A percentile compares a stretch with the other conserved stretches of the same genome.
phyloP scores from a whole-genome alignment of 1,284 basidiomycete species.

The Heterobasidion occidentale region DNA sequence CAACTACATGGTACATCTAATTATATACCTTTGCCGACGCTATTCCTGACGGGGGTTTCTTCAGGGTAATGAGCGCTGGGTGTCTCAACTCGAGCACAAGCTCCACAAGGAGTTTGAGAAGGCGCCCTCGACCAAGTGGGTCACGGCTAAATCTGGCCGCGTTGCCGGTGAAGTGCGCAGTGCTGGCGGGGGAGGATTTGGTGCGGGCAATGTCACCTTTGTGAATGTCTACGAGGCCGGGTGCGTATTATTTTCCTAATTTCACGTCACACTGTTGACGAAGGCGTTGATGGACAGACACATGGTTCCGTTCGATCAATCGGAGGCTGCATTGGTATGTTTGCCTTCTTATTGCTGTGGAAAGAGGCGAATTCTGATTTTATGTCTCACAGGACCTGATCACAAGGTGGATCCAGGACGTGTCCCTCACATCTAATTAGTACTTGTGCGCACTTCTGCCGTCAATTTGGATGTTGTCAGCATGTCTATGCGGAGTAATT shows the following conservation, averaged over 20 bases:
- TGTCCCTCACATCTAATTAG: conserved; percentile 23
- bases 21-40: conserved; percentile 16
- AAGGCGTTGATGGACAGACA: conserved; percentile 38
- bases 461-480: background rate
- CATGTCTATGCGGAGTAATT: no score
- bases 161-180: conserved; percentile 31
- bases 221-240: conserved; percentile 46
- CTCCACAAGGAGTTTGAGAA: conserved; percentile 57
- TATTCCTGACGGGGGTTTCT: background rate
- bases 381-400: conserved; percentile 33
- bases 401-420: conserved; percentile 42
- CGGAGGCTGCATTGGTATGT: conserved; percentile 54
- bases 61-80: conserved; percentile 69
- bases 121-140: conserved; percentile 38
- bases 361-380: background rate
- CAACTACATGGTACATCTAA: conserved; percentile 54
- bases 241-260: conserved; percentile 18
- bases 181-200: conserved; percentile 33
- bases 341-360: background rate
- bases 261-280: background rate
- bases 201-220: conserved; percentile 46
- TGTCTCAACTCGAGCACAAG: conserved; percentile 49
- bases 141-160: conserved; percentile 27
- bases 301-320: conserved; percentile 83
- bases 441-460: background rate